Base-by-base conservation (phyloP, 208 protist genomes). In the Angomonas desouzai region DNA sequence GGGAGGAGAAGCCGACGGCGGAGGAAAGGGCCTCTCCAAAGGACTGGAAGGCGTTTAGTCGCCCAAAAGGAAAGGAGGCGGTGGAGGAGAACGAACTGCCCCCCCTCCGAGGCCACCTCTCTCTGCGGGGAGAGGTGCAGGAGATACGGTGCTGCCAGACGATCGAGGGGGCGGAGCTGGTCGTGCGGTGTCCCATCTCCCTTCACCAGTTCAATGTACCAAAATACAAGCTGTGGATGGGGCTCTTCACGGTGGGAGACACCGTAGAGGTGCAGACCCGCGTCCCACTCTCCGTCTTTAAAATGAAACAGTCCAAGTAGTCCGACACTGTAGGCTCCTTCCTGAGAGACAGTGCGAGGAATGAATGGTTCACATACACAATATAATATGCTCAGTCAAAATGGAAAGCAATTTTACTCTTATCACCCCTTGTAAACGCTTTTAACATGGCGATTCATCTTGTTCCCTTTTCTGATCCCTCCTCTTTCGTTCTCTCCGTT, bases 231-330 rank as follows among this genome's bases (percentile, higher is more conserved):
- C 53, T 85, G 30, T 84, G 82, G 72, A 58, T 90, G 51, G 87
- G 87, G 10, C 64, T 96, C 0, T 91, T 96, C 40, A 78, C 73
- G 4, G 76, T 90, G 47, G 81, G 72, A 3, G 81, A 83, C 33
- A 74, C 66, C 23, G 85, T 96, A 11, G 74, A 84, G 64, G 85
- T 96, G 49, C 85, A 92, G 70, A 92, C 86, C n/a, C 78, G 83
- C 13, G 64, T 96, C 20, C 87, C 89, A 0, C 18, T 51, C 6
- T 27, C 45, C 18, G 45, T 23, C 9, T 23, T 51, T 13, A 63
- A 68, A 62, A 64, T n/a, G 64, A 63, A 53, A 53, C 4, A 53
- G 18, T 9, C 6, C 23, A 53, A 53, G 23, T 25, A n/a, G n/a
- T n/a, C n/a, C n/a, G n/a, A n/a, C n/a, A n/a, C n/a, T n/a, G n/a